Evolutionary conservation across 768 basidiomycete genomes (phyloP).

Genomic region (Kwoniella sp.): DNA sequence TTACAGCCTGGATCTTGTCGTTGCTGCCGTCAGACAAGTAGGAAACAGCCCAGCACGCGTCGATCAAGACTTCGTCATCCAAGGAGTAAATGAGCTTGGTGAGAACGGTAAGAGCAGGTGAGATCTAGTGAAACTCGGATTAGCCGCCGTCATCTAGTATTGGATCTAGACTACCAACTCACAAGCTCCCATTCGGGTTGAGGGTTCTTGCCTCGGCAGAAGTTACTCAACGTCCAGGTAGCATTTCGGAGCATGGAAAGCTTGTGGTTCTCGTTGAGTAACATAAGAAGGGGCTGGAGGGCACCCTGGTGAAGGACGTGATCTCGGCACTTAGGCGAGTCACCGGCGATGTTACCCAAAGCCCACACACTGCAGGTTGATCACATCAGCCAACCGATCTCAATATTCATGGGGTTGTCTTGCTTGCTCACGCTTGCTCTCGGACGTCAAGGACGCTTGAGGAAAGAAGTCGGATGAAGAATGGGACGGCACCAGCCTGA

Average conservation of each 20-base stretch:
- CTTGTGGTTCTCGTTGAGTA: conserved; percentile 93
- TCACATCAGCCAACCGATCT: not conserved
- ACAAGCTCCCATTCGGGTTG: conserved; percentile 98
- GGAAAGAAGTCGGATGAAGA: conserved; percentile 94
- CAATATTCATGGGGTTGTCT: no score
- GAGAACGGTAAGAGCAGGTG: conserved; percentile 91
- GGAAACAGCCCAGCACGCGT: conserved; percentile 99
- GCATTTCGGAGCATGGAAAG: conserved; percentile 95
- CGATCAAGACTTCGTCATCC: conserved; percentile 98
- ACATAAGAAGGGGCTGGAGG: conserved; percentile 80
- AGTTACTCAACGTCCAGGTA: conserved; percentile 99
- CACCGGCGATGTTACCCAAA: conserved; percentile 97
- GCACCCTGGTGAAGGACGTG: conserved; percentile 94
- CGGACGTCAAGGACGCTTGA: conserved; percentile 94
- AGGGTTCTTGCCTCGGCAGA: conserved; percentile 95
- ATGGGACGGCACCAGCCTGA: conserved; percentile 86
- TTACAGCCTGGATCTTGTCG: conserved; percentile 99
- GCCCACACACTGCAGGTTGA: conserved; percentile 75
- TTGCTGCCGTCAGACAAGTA: conserved; percentile 98
- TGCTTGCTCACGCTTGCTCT: conserved; percentile 75
- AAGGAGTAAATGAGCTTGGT: conserved; percentile 98
- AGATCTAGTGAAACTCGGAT: conserved; percentile 66
- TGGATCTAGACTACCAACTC: conserved; percentile 52
- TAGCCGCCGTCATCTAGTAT: not conserved
- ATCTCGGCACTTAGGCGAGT: conserved; percentile 95